A percentile compares a stretch with the other conserved stretches of the same genome.
phyloP scores from a whole-genome alignment of 2,329 filamentous ascomycete genomes.

The Colletotrichum sublineola region DNA sequence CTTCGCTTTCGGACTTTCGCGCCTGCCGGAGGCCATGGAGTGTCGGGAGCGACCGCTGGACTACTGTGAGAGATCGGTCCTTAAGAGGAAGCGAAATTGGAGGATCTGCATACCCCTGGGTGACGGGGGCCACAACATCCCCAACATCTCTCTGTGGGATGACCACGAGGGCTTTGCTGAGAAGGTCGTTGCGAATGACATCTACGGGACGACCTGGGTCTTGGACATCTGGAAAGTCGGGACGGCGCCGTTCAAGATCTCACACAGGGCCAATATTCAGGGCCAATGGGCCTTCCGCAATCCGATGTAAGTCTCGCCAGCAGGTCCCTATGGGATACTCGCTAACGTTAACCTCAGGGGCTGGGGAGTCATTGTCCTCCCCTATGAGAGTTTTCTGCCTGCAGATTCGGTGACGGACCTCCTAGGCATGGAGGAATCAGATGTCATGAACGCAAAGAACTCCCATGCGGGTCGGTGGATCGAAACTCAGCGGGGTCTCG shows the following conservation, averaged over 20 bases:
- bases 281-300: conserved; percentile 41
- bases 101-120: conserved; percentile 62
- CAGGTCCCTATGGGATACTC: not conserved
- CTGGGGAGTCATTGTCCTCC: conserved; percentile 65
- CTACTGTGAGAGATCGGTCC: conserved; percentile 52
- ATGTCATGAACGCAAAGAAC: conserved; percentile 33
- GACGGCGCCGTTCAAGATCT: conserved; percentile 35
- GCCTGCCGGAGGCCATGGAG: conserved; percentile 41
- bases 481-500: conserved; percentile 35
- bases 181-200: conserved; percentile 65
- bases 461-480: conserved; percentile 32
- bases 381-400: conserved; percentile 58
- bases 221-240: conserved; percentile 64
- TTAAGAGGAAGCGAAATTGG: conserved; percentile 62
- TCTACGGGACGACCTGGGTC: conserved; percentile 62
- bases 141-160: conserved; percentile 65
- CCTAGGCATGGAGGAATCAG: conserved; percentile 14
- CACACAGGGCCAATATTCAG: conserved; percentile 29
- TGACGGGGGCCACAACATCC: conserved; percentile 60
- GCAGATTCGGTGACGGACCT: conserved; percentile 45
- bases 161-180: conserved; percentile 62
- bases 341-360: conserved; percentile 49
- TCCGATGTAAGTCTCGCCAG: conserved; percentile 15
- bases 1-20: conserved; percentile 62
- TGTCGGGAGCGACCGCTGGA: conserved; percentile 40